Conservation (phyloP, 164 flowering plant species). For the Chimonanthus praecox region DNA sequence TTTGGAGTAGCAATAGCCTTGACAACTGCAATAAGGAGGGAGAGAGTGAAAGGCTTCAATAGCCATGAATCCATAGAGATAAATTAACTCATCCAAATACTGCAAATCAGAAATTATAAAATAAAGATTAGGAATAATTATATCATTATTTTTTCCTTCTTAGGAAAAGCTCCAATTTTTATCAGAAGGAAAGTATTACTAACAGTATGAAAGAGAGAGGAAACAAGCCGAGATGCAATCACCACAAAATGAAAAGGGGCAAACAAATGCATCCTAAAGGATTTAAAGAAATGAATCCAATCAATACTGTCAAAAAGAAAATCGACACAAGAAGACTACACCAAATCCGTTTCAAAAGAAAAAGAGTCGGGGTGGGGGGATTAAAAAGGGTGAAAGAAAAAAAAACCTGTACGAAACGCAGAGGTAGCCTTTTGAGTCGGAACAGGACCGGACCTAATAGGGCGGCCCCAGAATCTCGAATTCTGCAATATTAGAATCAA, state of each 20-base stretch:
- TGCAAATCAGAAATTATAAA: not conserved
- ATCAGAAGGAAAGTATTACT: no score
- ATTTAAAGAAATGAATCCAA: not conserved
- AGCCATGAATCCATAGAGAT: not conserved
- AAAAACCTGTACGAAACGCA: conserved; percentile 7
- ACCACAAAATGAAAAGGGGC: no score
- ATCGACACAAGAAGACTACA: not conserved
- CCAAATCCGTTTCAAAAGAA: not conserved
- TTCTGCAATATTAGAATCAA: conserved; percentile 15
- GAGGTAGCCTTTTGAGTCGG: conserved; percentile 14
- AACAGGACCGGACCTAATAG: conserved; percentile 8
- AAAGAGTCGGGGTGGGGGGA: not conserved
- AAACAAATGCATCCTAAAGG: no score
- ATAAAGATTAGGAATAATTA: not conserved
- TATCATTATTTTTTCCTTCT: no score
- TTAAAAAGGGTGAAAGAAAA: not conserved
- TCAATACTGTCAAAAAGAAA: not conserved
- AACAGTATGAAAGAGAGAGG: no score
- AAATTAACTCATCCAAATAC: not conserved
- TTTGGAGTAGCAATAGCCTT: conserved; percentile 85
- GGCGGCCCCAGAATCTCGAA: conserved; percentile 15
- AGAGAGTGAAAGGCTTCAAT: not conserved
- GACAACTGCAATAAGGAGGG: conserved; percentile 35
- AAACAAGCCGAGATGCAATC: no score
- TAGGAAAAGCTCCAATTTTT: no score